Base-by-base conservation (phyloP, 2,329 filamentous ascomycete species). In the Fusarium phyllophilum region DNA sequence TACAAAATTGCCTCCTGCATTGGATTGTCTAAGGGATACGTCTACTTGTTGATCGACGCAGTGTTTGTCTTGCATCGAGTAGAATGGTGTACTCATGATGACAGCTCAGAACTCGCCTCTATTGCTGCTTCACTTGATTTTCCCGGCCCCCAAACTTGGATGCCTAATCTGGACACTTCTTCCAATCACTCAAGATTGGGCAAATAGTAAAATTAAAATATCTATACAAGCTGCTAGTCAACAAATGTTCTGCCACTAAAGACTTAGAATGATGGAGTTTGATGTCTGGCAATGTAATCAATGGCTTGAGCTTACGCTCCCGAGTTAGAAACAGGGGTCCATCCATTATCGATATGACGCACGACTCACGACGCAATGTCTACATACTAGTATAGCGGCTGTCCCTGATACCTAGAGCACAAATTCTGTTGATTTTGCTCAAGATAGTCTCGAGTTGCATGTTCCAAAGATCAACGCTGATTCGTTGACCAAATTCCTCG, bases 151-250 rank as follows among this genome's bases (percentile, higher is more conserved):
- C 56, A 38, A 20, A 34, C 31, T 34, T 11, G 39, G 29, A 36
- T 48, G n/a, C n/a, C 39, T 31, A 15, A 6, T 10, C 24, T 31
- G 2, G 20, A 14, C 42, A 12, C 4, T 38, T 1, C 22, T 9
- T 24, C n/a, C 15, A 38, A 38, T 20, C 20, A 51, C 0, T 3
- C 15, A 4, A 38, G 17, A 20, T 38, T 9, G 20, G 20, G 41
- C 15, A 24, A 14, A 17, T 10, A 49, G 8, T 11, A 36, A n/a
- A 3, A 14, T n/a, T 5, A 2, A 22, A 14, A 29, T 14, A n/a
- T 18, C 8, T 12, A 20, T 18, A 18, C 3, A 29, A 3, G 6
- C 15, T 29, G 5, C 1, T 13, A 0, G 20, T 11, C 10, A 31
- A 8, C 11, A 3, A 1, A 6, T 14, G 14, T 29, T 18, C 14